Base-by-base conservation (phyloP, 129 eudicot genomes). In the Lactuca sativa region DNA sequence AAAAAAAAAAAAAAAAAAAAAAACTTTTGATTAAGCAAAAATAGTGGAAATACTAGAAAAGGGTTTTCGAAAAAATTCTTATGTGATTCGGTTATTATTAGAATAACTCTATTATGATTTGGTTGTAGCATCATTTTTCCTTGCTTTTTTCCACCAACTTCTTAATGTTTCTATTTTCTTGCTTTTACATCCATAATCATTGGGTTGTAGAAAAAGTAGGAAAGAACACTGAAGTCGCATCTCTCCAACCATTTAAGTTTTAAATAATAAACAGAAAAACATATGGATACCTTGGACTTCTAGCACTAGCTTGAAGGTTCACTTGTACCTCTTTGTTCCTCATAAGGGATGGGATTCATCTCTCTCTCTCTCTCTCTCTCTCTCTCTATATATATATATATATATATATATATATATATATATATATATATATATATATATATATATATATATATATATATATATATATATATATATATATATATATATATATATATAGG, bases 241-340 rank as follows among this genome's bases (percentile, higher is more conserved):
- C n/a, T 38, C 75, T 60, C 74, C 75, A 76, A 76, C 80, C 70
- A 68, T 47, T 64, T 65, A 55, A 13, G 66, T 10, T 32, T 57
- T 10, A 48, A 59, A 30, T 44, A 21, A 16, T 33, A 34, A 32
- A 54, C 10, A 59, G 43, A 66, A 68, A 52, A 76, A 60, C 75
- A 76, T 69, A 61, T 76, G 70, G 80, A 76, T 76, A 76, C 80
- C 80, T 76, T 69, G 75, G 80, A 76, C 70, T 76, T 62, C 65
- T 69, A 69, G 58, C 80, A 76, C 75, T 61, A 76, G 64, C 56
- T 21, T 61, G 61, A 72, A 61, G 40, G 56, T 58, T 76, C 69
- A 76, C 51, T 21, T 59, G 70, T 76, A 53, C 80, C 75, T 59
- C 58, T 54, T 57, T 76, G 75, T 69, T 49, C 69, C 77, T 69